Evolutionary conservation across 306 rosid species (phyloP), one percentile per base, ranked within the genome.

Genomic region (Corylus avellana): DNA sequence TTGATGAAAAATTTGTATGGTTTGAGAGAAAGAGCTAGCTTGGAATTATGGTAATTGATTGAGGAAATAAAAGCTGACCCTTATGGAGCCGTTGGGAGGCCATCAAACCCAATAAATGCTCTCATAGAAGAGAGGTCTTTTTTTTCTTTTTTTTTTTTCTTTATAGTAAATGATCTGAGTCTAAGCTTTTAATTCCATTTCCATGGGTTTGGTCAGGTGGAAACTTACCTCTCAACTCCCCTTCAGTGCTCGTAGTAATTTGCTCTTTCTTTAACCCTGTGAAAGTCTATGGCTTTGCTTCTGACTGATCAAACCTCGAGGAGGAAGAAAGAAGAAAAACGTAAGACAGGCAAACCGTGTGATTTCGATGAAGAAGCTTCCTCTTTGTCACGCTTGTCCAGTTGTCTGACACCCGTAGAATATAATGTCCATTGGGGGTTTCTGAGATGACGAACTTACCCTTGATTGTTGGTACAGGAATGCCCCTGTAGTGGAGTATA

Each of bases 71-170:
- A 84, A 86, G 84, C 50, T 58, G 72, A 42, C 14, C 46, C 22
- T 62, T 81, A 53, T 4, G 89, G 73, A 78, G 77, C 88, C 77
- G 98, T 88, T 93, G 97, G 97, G 85, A 79, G 7, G 85, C 76
- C 90, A 91, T 86, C 87, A 8, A 81, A 78, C 58, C 71, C 84
- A 88, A 83, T 92, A 79, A 92, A 95, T 95, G 97, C 82, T 78
- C 78, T 73, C 75, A 18, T 22, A 62, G 64, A 80, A 50, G 63
- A 78, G 67, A 56, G 74, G 16, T 27, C 29, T 29, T 20, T 59
- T 53, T 55, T 22, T 22, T 22, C 0, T 22, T 22, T 22, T 22
- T 22, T 22, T 22, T 22, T 22, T 22, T 22, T 22, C 25, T 22
- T 58, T 42, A 37, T 54, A 68, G 63, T 54, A 51, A 71, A 79